Evolutionary conservation across 192 early-diverging fungal species (phyloP), one percentile per base, ranked within the genome.

Genomic region (Helicostylum pulchrum): DNA sequence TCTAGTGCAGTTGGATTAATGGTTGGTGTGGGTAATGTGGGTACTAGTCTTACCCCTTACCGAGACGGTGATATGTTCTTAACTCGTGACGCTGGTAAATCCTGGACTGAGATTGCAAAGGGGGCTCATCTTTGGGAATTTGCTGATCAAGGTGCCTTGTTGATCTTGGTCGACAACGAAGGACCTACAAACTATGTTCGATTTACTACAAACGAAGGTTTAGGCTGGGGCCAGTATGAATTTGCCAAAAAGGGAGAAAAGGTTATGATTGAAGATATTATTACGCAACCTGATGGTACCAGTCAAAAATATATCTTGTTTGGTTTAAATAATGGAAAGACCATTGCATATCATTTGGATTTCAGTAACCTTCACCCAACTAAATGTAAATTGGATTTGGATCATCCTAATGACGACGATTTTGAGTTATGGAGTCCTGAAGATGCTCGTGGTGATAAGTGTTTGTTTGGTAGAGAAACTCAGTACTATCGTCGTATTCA

Each of bases 1-100:
- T 71, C 84, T 0, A 83, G 87, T 10, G 93, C 94, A n/a, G 80
- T 88, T 1, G 95, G 95, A 4, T 72, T 98, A 62, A 85, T 92
- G 68, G 84, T 98, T 67, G 97, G 91, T 9, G 91, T 96, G 3
- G 97, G 97, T 19, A 98, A 91, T 67, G 93, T 99, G 10, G 97
- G 96, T 11, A 32, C 63, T 0, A 67, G 68, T 17, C 70, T 99
- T 34, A 68, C 70, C 3, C 71, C 76, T 7, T 88, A 92, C 62
- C 82, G 77, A 15, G 83, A 92, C 23, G 86, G 89, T 20, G 82
- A 90, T 78, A 92, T 88, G 12, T 99, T 92, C 75, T 61, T 99
- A 68, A 94, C 93, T 2, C 70, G 84, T 1, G 92, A 99, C 62
- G 97, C 89, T 44, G 97, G 97, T 8, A 80, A 77, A 10, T 83